Evolutionary conservation across 345 rosid genomes (phyloP).

Genomic region (Euphorbia lathyris): DNA sequence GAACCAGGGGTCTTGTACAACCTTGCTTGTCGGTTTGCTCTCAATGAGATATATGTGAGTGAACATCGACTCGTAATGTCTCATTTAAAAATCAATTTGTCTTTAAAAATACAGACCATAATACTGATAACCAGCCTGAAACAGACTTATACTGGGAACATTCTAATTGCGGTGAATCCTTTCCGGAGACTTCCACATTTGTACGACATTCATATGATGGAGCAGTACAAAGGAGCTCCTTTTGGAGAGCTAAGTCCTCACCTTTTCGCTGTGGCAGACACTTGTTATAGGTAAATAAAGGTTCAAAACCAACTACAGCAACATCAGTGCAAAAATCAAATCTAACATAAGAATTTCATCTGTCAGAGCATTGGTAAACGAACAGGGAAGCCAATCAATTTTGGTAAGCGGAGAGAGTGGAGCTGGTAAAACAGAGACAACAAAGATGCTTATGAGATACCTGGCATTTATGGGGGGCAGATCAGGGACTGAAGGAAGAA

Average conservation of each 20-base stretch:
- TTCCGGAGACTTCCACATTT: conserved; percentile 60
- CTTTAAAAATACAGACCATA: neutral
- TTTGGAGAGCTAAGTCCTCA: conserved; percentile 66
- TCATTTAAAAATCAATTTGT: neutral
- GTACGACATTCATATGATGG: conserved; percentile 58
- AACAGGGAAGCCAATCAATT: conserved; percentile 65
- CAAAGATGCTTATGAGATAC: conserved; percentile 91
- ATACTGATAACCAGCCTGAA: conserved; percentile 28
- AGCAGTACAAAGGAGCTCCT: conserved; percentile 58
- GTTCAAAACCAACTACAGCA: neutral
- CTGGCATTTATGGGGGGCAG: conserved; percentile 89
- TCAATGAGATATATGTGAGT: conserved; percentile 64
- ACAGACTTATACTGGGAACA: conserved; percentile 65
- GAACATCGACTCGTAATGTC: neutral
- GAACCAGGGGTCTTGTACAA: conserved; percentile 66
- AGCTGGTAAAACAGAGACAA: conserved; percentile 91
- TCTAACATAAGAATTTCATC: neutral
- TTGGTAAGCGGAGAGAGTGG: conserved; percentile 92
- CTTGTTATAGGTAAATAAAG: conserved; percentile 45
- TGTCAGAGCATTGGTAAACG: conserved; percentile 67
- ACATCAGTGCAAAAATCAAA: neutral
- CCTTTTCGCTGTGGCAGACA: conserved; percentile 61
- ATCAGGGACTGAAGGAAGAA: conserved; percentile 62
- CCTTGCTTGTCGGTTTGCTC: conserved; percentile 48
- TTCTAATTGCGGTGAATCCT: conserved; percentile 61